Evolutionary conservation across 2,329 filamentous ascomycete genomes (phyloP).

Genomic region (Microdochium trichocladiopsis): DNA sequence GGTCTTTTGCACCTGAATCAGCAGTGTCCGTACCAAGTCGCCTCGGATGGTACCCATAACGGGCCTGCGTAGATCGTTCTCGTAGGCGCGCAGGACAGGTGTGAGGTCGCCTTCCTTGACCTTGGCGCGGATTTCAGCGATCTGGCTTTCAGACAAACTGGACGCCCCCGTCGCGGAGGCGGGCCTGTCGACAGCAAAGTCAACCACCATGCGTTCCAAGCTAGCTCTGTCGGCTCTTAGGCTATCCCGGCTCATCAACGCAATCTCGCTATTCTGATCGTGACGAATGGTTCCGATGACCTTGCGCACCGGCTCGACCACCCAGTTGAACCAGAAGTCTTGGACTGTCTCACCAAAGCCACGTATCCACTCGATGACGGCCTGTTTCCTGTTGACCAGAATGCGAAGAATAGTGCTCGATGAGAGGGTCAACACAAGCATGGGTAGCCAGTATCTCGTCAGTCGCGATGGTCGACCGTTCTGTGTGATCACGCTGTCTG

Average conservation of each 20-base stretch:
- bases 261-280: slow-evolving; percentile 86
- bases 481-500: slow-evolving; percentile 45
- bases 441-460: slow-evolving; percentile 85
- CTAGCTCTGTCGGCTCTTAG: slow-evolving; percentile 85
- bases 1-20: slow-evolving; percentile 97
- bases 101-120: slow-evolving; percentile 91
- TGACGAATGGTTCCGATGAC: slow-evolving; percentile 89
- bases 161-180: slow-evolving; percentile 43
- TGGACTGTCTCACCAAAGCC: slow-evolving; percentile 72
- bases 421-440: slow-evolving; percentile 64
- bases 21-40: slow-evolving; percentile 79
- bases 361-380: slow-evolving; percentile 72
- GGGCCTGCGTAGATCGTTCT: slow-evolving; percentile 77
- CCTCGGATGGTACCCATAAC: slow-evolving; percentile 77
- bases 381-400: slow-evolving; percentile 64
- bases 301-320: slow-evolving; percentile 76
- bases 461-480: slow-evolving; percentile 71
- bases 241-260: slow-evolving; percentile 91
- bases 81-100: slow-evolving; percentile 83
- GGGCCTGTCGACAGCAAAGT: slow-evolving; percentile 83
- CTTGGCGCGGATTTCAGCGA: slow-evolving; percentile 67
- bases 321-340: slow-evolving; percentile 97
- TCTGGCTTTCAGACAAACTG: slow-evolving; percentile 58
- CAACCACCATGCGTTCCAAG: slow-evolving; percentile 94
- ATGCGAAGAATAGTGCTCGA: slow-evolving; percentile 82